Base-by-base conservation (phyloP, 108 stramenopile genomes). In the Fistulifera solaris region DNA sequence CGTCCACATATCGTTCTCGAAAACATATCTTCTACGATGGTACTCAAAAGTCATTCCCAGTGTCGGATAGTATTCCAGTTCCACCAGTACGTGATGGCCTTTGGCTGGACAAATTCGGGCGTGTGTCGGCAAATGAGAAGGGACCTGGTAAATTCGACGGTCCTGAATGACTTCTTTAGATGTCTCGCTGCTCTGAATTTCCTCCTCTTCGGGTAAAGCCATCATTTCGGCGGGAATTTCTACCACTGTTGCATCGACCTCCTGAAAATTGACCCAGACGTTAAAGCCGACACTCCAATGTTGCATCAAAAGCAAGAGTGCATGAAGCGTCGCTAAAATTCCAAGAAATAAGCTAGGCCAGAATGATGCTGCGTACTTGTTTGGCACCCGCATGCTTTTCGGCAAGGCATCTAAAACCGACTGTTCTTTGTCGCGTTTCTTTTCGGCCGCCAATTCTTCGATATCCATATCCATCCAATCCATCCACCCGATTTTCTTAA, bases 281-380 rank as follows among this genome's bases (percentile, higher is more conserved):
- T 85, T 69, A 65, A 98, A 95, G 38, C 54, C 67, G n/a, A 96
- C 95, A 42, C 70, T 78, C 97, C 97, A 98, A 61, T 88, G 73
- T 67, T 96, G 94, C 75, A 95, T 63, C 40, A 98, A 67, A 38
- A 89, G 56, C 38, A 96, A 62, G 14, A 98, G 70, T 28, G 87
- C 75, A 71, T 97, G 92, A 35, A 95, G 44, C 7, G 87, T 75
- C 12, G 62, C 75, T 42, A 84, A 59, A 1, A 94, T 62, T 13
- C 93, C 87, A 12, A 81, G 57, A 27, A 76, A 65, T 31, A 98
- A 59, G 16, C 78, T 55, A 1, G 94, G 87, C 39, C 72, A 74
- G 61, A 96, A 96, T 0, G 79, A 63, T 14, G 96, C 80, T 14
- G 84, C 64, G 55, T 86, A 77, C 51, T 66, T 57, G 16, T 72